Percentiles rank a stretch among this genome's conserved stretches.
Evolutionary conservation across 169 alveolate genomes (phyloP).

Genomic region (Plasmodium ovale): DNA sequence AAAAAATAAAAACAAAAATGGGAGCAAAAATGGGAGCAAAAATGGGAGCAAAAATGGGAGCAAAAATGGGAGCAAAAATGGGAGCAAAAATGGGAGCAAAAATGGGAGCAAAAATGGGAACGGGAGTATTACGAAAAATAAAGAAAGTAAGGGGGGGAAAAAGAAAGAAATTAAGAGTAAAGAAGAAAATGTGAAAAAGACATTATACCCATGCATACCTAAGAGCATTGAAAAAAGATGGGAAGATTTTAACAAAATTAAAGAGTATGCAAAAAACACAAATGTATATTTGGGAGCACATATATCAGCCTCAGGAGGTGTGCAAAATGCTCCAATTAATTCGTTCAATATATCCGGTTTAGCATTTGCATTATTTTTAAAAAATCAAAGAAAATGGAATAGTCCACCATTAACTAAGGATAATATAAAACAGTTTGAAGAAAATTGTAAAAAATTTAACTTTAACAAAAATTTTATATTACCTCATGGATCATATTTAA

Average conservation of each 20-base stretch:
- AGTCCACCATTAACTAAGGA: constrained; percentile 85
- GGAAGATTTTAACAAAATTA: constrained; percentile 59
- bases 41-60: not conserved
- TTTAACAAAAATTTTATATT: constrained; percentile 83
- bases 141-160: not conserved
- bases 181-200: constrained; percentile 20
- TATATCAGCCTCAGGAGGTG: constrained; percentile 93
- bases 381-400: constrained; percentile 92
- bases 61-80: not conserved
- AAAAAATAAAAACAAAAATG: not conserved
- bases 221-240: constrained; percentile 52
- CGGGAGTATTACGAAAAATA: no score
- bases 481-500: constrained; percentile 93
- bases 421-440: constrained; percentile 82
- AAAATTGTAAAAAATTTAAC: constrained; percentile 76
- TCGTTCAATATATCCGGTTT: constrained; percentile 89
- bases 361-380: constrained; percentile 91
- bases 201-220: constrained; percentile 37
- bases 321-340: constrained; percentile 86
- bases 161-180: constrained; percentile 19
- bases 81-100: not conserved
- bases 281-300: constrained; percentile 91
- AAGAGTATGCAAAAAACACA: constrained; percentile 66
- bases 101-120: not conserved
- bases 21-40: not conserved